These are phyloP conservation scores for Plasmopara halstedii DNA, from an alignment of 352 stramenopile species.

Conservation along the genomic window DNA sequence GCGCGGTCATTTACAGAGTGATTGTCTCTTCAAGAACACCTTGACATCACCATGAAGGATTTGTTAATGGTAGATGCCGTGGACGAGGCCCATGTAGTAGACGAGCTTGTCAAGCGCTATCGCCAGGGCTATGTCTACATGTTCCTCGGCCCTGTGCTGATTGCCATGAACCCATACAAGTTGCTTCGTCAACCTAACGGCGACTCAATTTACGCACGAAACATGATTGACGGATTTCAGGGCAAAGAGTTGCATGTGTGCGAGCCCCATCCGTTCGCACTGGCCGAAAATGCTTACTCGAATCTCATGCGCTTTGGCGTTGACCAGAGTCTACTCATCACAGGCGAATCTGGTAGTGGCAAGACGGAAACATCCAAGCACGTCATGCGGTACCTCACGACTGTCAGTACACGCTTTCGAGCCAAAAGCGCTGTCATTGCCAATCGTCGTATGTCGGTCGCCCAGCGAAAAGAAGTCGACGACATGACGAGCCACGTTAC, in stretches of 20 bases:
- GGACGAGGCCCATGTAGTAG: slow-evolving; percentile 65
- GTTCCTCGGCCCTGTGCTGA: slow-evolving; percentile 87
- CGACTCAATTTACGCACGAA: slow-evolving; percentile 67
- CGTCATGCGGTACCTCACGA: slow-evolving; percentile 92
- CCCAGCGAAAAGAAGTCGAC: slow-evolving; percentile 64
- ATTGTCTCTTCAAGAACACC: slow-evolving; percentile 8
- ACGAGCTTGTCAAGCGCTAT: slow-evolving; percentile 76
- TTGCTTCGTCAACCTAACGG: slow-evolving; percentile 55
- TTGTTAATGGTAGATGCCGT: slow-evolving; percentile 73
- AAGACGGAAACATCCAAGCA: slow-evolving; percentile 97
- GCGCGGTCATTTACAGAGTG: slow-evolving; percentile 6
- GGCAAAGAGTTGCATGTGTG: slow-evolving; percentile 77
- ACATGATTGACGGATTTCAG: slow-evolving; percentile 73
- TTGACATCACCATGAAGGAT: slow-evolving; percentile 38
- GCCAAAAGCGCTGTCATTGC: slow-evolving; percentile 65
- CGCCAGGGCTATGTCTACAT: slow-evolving; percentile 82
- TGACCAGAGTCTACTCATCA: slow-evolving; percentile 83
- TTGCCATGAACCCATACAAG: slow-evolving; percentile 89
- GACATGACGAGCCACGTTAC: slow-evolving; percentile 65
- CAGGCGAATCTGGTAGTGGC: slow-evolving; percentile 79
- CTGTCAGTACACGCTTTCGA: slow-evolving; percentile 61
- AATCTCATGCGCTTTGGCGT: slow-evolving; percentile 83
- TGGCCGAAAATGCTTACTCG: slow-evolving; percentile 83
- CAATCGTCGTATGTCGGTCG: slow-evolving; percentile 71
- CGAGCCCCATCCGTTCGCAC: slow-evolving; percentile 78